Percentiles rank a stretch among this genome's conserved stretches.
Conservation (phyloP, 2,329 filamentous ascomycete species). For the Thielaviopsis ethacetica region DNA sequence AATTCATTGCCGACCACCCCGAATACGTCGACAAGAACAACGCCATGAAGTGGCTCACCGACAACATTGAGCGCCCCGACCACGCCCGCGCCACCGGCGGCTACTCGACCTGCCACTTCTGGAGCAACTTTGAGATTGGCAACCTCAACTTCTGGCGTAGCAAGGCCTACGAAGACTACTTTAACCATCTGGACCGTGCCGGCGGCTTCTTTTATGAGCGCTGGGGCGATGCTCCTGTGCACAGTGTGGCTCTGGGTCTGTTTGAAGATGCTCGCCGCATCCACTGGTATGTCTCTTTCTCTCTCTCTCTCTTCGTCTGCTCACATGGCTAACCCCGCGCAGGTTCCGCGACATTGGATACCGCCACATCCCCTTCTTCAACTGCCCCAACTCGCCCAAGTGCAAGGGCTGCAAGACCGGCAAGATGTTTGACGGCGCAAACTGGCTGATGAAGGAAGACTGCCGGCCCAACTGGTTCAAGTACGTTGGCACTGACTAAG, state of each 20-base stretch:
- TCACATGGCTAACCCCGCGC: conserved; percentile 9
- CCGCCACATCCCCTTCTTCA: conserved; percentile 96
- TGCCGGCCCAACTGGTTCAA: conserved; percentile 97
- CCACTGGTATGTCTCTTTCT: conserved; percentile 58
- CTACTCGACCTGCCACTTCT: conserved; percentile 97
- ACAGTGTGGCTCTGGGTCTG: conserved; percentile 79
- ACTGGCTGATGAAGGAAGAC: conserved; percentile 76
- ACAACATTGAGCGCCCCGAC: conserved; percentile 57
- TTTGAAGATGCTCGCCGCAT: conserved; percentile 86
- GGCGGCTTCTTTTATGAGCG: conserved; percentile 98
- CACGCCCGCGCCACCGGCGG: conserved; percentile 72
- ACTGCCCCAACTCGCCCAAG: conserved; percentile 93
- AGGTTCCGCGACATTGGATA: conserved; percentile 99
- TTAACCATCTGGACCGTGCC: conserved; percentile 81
- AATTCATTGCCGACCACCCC: conserved; percentile 75
- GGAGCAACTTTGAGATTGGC: conserved; percentile 96
- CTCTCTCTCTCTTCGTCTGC: background rate
- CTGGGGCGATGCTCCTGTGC: conserved; percentile 95
- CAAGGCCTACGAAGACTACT: conserved; percentile 84
- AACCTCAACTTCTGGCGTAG: conserved; percentile 89
- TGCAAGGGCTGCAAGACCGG: conserved; percentile 79
- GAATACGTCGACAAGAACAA: conserved; percentile 70
- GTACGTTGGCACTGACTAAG: conserved; percentile 63
- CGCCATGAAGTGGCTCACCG: conserved; percentile 74
- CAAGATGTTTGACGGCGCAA: conserved; percentile 74